A percentile compares a stretch with the other conserved stretches of the same genome.
phyloP scores from a whole-genome alignment of 2,329 filamentous ascomycete species.

The Ophiostoma piceae region DNA sequence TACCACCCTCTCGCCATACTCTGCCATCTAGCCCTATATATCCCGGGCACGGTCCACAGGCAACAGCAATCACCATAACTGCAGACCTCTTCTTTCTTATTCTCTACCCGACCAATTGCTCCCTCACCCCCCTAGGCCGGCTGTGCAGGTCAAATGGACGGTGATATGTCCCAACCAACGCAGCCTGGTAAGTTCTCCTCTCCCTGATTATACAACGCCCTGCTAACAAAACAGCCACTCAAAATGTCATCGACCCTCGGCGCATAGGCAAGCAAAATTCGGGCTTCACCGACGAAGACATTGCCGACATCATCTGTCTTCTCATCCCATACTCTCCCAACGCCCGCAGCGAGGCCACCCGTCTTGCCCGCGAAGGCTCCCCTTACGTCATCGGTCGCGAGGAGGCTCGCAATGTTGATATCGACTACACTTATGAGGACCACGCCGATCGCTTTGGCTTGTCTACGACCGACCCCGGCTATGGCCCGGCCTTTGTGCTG shows the following conservation, averaged over 20 bases:
- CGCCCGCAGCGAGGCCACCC: slow-evolving; percentile 64
- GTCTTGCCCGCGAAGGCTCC: slow-evolving; percentile 44
- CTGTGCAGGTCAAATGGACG: slow-evolving; percentile 25
- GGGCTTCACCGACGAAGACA: slow-evolving; percentile 73
- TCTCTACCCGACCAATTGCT: neutral
- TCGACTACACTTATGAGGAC: slow-evolving; percentile 50
- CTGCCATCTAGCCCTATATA: neutral
- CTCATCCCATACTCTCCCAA: slow-evolving; percentile 71
- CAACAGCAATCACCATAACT: neutral
- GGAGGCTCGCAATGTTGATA: slow-evolving; percentile 46
- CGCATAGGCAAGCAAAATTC: slow-evolving; percentile 75
- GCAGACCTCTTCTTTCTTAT: neutral
- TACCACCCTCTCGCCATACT: neutral
- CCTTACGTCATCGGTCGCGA: slow-evolving; percentile 48
- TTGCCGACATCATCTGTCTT: slow-evolving; percentile 84
- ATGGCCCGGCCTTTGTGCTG: slow-evolving; percentile 66
- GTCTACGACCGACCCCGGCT: slow-evolving; percentile 45
- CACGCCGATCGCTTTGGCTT: slow-evolving; percentile 48
- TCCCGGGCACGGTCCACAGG: neutral
- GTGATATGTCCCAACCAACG: slow-evolving; percentile 27
- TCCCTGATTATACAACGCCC: neutral
- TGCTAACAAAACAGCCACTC: slow-evolving; percentile 51
- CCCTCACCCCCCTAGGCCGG: neutral
- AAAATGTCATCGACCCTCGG: slow-evolving; percentile 74
- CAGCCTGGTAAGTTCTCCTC: slow-evolving; percentile 24